Evolutionary conservation across 495 filamentous ascomycete genomes (phyloP).

Genomic region (Endocarpon pusillum): DNA sequence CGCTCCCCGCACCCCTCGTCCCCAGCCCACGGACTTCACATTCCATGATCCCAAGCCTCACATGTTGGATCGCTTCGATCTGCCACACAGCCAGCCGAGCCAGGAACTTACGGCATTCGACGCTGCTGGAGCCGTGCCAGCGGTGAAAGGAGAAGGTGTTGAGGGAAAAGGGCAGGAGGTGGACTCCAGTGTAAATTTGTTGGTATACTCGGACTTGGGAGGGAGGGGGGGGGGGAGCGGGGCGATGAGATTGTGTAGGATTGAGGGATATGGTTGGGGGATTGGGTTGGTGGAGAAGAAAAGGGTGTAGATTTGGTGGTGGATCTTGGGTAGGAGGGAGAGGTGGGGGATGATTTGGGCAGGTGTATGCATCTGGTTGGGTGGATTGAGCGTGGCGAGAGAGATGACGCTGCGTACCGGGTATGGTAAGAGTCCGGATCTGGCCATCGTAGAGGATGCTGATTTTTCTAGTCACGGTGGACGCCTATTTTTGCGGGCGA

Average conservation of each 20-base stretch:
- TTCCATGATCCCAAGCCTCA: background rate
- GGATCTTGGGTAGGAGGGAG: slow-evolving; percentile 1
- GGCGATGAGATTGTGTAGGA: slow-evolving; percentile 1
- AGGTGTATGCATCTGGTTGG: slow-evolving; percentile 1
- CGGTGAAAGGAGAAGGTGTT: slow-evolving; percentile 39
- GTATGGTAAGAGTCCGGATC: background rate
- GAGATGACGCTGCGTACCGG: background rate
- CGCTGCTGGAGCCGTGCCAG: slow-evolving; percentile 28
- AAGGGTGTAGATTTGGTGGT: slow-evolving; percentile 1
- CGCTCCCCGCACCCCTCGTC: background rate
- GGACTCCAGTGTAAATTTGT: slow-evolving; percentile 27
- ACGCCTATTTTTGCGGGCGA: background rate
- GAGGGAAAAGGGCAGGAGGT: slow-evolving; percentile 34
- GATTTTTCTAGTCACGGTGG: background rate
- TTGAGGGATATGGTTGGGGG: slow-evolving; percentile 1
- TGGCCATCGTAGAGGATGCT: background rate
- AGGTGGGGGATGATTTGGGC: slow-evolving; percentile 1
- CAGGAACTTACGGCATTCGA: background rate
- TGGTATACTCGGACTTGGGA: background rate
- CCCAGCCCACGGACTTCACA: background rate
- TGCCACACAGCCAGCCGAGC: background rate
- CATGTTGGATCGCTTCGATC: background rate
- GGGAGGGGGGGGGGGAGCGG: background rate
- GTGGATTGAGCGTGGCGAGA: background rate
- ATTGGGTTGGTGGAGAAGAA: background rate